A percentile compares a stretch with the other conserved stretches of the same genome.
Evolutionary conservation across 1,139 yeast genomes (phyloP).

Genomic region (Kluyveromyces sp.): DNA sequence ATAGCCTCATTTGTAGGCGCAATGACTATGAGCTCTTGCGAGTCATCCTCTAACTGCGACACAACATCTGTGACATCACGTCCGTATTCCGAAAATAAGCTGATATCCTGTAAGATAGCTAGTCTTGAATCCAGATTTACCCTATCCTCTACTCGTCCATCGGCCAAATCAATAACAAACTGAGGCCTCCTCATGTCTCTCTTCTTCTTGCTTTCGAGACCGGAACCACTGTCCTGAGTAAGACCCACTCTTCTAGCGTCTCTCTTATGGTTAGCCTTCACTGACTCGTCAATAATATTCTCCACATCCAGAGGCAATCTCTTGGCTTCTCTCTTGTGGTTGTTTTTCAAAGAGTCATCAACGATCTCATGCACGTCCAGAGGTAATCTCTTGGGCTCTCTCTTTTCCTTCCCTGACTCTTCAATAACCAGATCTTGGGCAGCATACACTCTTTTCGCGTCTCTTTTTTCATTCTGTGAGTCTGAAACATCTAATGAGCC

Average conservation of each 20-base stretch:
- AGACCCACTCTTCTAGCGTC: slow-evolving; percentile 7
- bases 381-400: slow-evolving; percentile 14
- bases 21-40: slow-evolving; percentile 37
- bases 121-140: slow-evolving; percentile 18
- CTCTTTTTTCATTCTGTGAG: background rate
- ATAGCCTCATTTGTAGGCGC: slow-evolving; percentile 59
- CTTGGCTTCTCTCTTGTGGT: slow-evolving; percentile 11
- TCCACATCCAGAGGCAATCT: slow-evolving; percentile 12
- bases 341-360: background rate
- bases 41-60: slow-evolving; percentile 14
- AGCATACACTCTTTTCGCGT: background rate
- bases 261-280: background rate
- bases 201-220: background rate
- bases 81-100: slow-evolving; percentile 20
- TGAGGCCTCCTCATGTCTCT: slow-evolving; percentile 10
- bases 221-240: background rate
- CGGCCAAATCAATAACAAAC: slow-evolving; percentile 11
- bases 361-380: slow-evolving; percentile 8
- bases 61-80: slow-evolving; percentile 19
- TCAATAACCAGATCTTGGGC: background rate
- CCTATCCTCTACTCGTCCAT: slow-evolving; percentile 1
- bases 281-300: background rate
- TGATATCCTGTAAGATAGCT: slow-evolving; percentile 17
- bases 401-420: slow-evolving; percentile 6
- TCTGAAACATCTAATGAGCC: slow-evolving; percentile 1